Evolutionary conservation across 2,329 filamentous ascomycete species (phyloP), one percentile per base, ranked within the genome.

Genomic region (Diaporthe sp.): DNA sequence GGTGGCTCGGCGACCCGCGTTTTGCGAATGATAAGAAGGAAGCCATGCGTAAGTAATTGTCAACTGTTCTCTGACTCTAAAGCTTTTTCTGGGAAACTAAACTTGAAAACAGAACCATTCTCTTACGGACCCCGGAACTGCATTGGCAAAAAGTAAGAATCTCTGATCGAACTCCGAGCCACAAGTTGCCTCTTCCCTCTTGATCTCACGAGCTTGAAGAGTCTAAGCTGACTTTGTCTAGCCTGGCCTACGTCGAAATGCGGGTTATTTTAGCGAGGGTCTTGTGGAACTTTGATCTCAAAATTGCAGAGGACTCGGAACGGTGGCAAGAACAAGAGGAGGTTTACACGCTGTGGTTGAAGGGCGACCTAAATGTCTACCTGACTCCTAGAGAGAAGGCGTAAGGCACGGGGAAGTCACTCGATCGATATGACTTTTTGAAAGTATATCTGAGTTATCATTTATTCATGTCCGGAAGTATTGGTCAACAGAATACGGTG

Each of bases 181-280:
- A n/a, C n/a, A n/a, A n/a, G n/a, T n/a, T n/a, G n/a, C n/a, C n/a
- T n/a, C n/a, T n/a, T n/a, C n/a, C n/a, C n/a, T n/a, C n/a, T n/a
- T n/a, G n/a, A n/a, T n/a, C n/a, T n/a, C 9, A 27, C 5, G 55
- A 37, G 22, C 13, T 42, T 3, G 4, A 6, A 0, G 5, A 44
- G 5, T 27, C 30, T 27, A 30, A 44, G 13, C 13, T 63, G 44
- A 63, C 17, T 0, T 12, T 22, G 2, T 44, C 2, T 25, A 44
- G 58, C 72, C 82, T 87, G 44, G 87, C 87, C 1, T 85, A 85
- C 59, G 82, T 82, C 6, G 87, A 89, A 77, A 85, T 88, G 84
- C 84, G 87, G 1, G 75, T 88, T 3, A 84, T 88, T 22, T 74
- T 88, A 1, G 82, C 85, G 1, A 82, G 84, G 17, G 71, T 89